Percentiles rank a stretch among this genome's conserved stretches.
Evolutionary conservation across 768 basidiomycete genomes (phyloP).

Genomic region (Lactarius akahatsu): DNA sequence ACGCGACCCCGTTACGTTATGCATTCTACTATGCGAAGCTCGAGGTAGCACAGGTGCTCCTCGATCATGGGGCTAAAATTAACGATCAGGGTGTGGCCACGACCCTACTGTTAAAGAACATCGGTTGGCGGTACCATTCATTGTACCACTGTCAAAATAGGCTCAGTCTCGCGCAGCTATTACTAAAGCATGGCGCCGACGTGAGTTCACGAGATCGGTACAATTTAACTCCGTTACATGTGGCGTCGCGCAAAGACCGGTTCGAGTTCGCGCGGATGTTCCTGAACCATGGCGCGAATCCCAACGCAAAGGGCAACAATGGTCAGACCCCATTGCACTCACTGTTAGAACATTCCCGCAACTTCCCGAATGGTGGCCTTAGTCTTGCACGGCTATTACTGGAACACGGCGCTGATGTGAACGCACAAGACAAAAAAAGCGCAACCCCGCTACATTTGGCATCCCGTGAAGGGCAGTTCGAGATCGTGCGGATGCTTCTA

Average conservation of each 20-base stretch:
- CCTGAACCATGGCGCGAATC: too few species aligned
- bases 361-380: background rate
- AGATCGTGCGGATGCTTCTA: background rate
- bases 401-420: background rate
- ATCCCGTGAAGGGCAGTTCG: background rate
- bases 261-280: too few species aligned
- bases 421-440: background rate
- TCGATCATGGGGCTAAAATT: background rate
- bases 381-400: background rate
- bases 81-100: background rate
- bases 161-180: too few species aligned
- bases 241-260: too few species aligned
- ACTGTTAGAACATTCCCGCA: background rate
- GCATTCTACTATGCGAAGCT: background rate
- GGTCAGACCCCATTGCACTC: background rate
- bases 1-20: background rate
- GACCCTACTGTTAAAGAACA: background rate
- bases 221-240: too few species aligned
- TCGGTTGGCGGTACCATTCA: rapidly evolving
- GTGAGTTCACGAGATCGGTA: too few species aligned
- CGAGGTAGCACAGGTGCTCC: background rate
- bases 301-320: too few species aligned
- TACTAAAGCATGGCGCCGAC: too few species aligned
- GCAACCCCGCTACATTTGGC: background rate
- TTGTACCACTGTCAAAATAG: too few species aligned